phyloP scores from a whole-genome alignment of 192 early-diverging fungal species.

The Coemansia sp. region DNA sequence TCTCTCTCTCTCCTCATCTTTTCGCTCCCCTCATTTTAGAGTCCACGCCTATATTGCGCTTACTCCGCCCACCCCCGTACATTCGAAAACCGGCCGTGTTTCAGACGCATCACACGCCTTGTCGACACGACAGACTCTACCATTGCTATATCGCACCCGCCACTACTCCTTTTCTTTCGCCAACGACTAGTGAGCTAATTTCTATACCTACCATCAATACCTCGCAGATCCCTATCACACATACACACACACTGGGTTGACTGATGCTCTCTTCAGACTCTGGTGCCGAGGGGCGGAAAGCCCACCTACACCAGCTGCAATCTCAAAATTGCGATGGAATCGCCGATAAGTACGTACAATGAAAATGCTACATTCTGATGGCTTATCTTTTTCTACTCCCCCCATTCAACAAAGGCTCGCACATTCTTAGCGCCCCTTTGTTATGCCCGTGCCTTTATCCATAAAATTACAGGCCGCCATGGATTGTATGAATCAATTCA shows the following conservation, averaged over 20 bases:
- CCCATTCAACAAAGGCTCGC: not conserved
- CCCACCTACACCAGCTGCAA: constrained; percentile 1
- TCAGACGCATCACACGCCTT: not conserved
- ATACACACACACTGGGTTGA: not conserved
- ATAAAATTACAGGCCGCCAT: not conserved
- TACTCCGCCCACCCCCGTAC: not conserved
- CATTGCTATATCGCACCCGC: not conserved
- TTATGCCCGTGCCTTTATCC: not conserved
- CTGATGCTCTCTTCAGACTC: constrained; percentile 26
- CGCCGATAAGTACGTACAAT: constrained; percentile 22
- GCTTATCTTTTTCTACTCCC: not conserved
- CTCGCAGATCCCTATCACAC: not conserved
- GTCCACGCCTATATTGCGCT: too few relatives aligned
- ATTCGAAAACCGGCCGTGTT: not conserved
- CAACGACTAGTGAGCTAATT: not conserved
- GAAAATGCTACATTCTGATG: not conserved
- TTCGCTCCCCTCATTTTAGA: too few relatives aligned
- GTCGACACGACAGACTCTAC: not conserved
- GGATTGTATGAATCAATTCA: not conserved
- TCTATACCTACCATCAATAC: not conserved
- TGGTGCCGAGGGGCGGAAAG: not conserved
- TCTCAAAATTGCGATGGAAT: not conserved
- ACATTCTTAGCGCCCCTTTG: not conserved
- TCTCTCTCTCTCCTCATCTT: too few relatives aligned
- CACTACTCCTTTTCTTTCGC: not conserved